Base-by-base conservation (phyloP, 2,329 filamentous ascomycete genomes). In the Fusarium subglutinans region DNA sequence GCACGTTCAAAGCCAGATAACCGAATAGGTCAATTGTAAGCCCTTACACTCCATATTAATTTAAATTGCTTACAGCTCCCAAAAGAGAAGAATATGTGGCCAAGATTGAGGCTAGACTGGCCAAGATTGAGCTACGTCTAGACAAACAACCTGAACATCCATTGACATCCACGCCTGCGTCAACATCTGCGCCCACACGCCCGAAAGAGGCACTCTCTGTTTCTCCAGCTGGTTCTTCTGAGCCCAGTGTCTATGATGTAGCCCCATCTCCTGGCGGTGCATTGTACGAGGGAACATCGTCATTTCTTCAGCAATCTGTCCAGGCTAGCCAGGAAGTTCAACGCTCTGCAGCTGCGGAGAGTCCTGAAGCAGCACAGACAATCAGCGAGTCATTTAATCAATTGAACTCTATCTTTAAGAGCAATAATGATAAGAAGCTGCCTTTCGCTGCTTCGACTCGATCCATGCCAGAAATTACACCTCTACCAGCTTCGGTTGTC, bases 221-320 rank as follows among this genome's bases (percentile, higher is more conserved):
- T 35, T 73, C 70, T 15, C 65, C 70, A 13, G 14, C 33, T 17
- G 33, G 13, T n/a, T 66, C 70, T 24, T 53, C 66, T 9, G 47
- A 66, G 2, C 59, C 53, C 9, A 50, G 61, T 18, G 30, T 69
- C 10, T 43, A 63, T 8, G 51, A 54, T 30, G 51, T 62, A 3
- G 38, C 64, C 2, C 54, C 54, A 28, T 55, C 69, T 17, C 59
- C 56, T 2, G 40, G 50, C 0, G 63, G 35, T 28, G 51, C 37
- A 17, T 33, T 75, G 6, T 75, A 75, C 18, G 70, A 75, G 26
- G 73, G 73, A n/a, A 68, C 61, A 6, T 75, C 73, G 6, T 75
- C 73, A 1, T 75, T 75, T 28, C 66, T 69, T 30, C 70, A 61
- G 30, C 73, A 75, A n/a, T 73, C 70, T 15, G 43, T 69, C 9